These are phyloP conservation scores for Gracilaria domingensis DNA, from an alignment of 23 red algal species.

Conservation along the genomic window DNA sequence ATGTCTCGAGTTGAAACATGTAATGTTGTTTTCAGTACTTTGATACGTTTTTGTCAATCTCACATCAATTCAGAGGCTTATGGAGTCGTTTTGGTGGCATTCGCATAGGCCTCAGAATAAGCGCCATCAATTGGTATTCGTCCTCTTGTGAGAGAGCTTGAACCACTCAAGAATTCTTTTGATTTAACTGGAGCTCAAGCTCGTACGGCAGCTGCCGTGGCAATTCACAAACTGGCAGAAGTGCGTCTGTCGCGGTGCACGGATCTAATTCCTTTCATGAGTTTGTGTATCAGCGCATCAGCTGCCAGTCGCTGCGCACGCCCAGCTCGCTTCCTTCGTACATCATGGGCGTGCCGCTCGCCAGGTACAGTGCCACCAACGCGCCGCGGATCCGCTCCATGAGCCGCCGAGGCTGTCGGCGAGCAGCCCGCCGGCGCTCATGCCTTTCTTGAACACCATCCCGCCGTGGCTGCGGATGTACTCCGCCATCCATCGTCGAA, in stretches of 20 bases:
- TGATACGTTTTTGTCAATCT: background rate
- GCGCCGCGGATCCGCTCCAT: slow-evolving; percentile 62
- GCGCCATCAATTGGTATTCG: slow-evolving; percentile 9
- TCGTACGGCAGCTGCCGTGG: slow-evolving; percentile 20
- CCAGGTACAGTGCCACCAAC: slow-evolving; percentile 75
- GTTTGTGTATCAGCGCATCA: slow-evolving; percentile 49
- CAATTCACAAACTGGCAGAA: slow-evolving; percentile 42
- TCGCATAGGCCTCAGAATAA: slow-evolving; percentile 28
- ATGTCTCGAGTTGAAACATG: slow-evolving; percentile 23
- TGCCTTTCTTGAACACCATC: slow-evolving; percentile 78
- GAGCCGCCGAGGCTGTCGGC: slow-evolving; percentile 74
- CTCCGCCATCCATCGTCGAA: slow-evolving; percentile 57
- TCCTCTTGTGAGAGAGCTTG: slow-evolving; percentile 28
- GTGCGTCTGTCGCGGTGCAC: slow-evolving; percentile 37
- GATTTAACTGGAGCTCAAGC: background rate
- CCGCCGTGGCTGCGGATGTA: slow-evolving; percentile 78
- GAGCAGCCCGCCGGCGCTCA: slow-evolving; percentile 70
- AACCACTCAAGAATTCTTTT: slow-evolving; percentile 34
- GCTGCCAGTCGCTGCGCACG: slow-evolving; percentile 18
- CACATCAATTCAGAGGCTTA: slow-evolving; percentile 17
- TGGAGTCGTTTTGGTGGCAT: background rate
- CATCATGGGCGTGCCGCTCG: slow-evolving; percentile 77
- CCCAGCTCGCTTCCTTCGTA: slow-evolving; percentile 80
- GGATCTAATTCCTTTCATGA: slow-evolving; percentile 52
- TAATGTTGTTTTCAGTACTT: slow-evolving; percentile 25